Evolutionary conservation across 2,329 filamentous ascomycete genomes (phyloP).

Genomic region (Fusarium agapanthi): DNA sequence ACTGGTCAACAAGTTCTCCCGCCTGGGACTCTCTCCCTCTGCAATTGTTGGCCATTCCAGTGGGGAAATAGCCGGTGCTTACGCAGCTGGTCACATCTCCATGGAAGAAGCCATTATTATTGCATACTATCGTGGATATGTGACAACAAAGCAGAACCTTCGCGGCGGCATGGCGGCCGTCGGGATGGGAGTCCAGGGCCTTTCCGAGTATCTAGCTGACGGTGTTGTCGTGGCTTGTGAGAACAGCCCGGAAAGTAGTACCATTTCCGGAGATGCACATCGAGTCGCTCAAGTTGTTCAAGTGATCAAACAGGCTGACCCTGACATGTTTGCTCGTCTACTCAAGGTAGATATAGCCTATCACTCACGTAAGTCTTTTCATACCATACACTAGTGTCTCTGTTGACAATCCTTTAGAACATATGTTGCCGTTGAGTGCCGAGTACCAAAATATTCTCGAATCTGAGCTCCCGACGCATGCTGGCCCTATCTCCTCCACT

Average conservation of each 20-base stretch:
- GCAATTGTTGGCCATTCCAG: constrained; percentile 20
- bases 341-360: constrained; percentile 11
- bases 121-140: constrained; percentile 6
- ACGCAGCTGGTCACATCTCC: constrained; percentile 4
- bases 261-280: background rate
- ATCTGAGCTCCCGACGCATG: background rate
- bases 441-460: background rate
- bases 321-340: background rate
- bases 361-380: constrained; percentile 7
- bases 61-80: constrained; percentile 18
- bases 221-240: constrained; percentile 14
- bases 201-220: background rate
- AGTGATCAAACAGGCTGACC: background rate
- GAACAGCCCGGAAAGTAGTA: constrained; percentile 4
- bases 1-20: background rate
- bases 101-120: constrained; percentile 3
- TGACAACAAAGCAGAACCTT: background rate
- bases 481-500: rapidly evolving
- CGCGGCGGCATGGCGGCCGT: constrained; percentile 8
- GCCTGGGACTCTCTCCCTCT: rapidly evolving
- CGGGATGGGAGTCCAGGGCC: background rate
- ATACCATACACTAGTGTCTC: no score
- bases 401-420: constrained; percentile 33
- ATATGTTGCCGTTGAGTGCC: constrained; percentile 25
- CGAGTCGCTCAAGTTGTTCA: background rate